A percentile compares a stretch with the other conserved stretches of the same genome.
Conservation (phyloP, 1,139 yeast genomes). For the Debaryomyces udenii region DNA sequence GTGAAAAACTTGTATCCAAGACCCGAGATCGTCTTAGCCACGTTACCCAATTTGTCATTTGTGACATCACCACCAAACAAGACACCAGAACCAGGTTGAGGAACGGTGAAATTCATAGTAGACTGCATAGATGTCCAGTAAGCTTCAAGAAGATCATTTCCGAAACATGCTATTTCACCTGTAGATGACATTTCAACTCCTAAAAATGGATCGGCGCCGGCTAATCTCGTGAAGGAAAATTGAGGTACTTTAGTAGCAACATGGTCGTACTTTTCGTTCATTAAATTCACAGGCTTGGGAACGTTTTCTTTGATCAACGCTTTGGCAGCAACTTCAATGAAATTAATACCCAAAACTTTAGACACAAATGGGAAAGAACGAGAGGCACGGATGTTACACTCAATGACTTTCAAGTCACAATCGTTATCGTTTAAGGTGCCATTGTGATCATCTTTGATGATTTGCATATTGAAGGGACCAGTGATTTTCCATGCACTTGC, state of each 20-base stretch:
- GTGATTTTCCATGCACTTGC: conserved; percentile 94
- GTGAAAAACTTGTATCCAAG: conserved; percentile 83
- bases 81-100: conserved; percentile 86
- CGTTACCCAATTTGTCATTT: conserved; percentile 69
- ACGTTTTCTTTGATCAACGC: conserved; percentile 77
- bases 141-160: conserved; percentile 81
- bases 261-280: conserved; percentile 62
- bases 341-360: conserved; percentile 90
- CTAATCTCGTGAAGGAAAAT: conserved; percentile 95
- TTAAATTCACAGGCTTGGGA: conserved; percentile 70
- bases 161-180: conserved; percentile 98
- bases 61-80: conserved; percentile 91
- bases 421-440: conserved; percentile 51
- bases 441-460: conserved; percentile 66
- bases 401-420: conserved; percentile 84
- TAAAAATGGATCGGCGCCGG: conserved; percentile 98
- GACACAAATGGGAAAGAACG: conserved; percentile 99
- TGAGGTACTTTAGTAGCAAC: conserved; percentile 98
- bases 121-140: conserved; percentile 98
- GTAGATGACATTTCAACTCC: conserved; percentile 99
- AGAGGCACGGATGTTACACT: conserved; percentile 97
- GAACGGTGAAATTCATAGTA: conserved; percentile 94
- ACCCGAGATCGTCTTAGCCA: conserved; percentile 68
- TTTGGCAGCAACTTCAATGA: conserved; percentile 90
- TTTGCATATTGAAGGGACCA: conserved; percentile 98